phyloP scores from a whole-genome alignment of 345 rosid species.

The Salix purpurea region DNA sequence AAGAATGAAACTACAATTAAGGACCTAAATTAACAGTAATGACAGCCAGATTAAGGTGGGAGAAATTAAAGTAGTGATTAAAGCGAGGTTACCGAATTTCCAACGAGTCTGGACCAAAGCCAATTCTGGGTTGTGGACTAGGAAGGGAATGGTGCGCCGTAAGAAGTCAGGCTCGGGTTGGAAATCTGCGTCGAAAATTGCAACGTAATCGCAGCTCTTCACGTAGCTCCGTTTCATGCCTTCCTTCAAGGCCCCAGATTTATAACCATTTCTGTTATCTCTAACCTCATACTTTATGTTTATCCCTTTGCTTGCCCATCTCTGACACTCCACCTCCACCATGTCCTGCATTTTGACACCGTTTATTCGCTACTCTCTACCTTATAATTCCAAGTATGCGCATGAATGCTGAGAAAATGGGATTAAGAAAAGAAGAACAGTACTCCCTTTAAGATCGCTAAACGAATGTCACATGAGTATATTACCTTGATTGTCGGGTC shows the following conservation, averaged over 20 bases:
- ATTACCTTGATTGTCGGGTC: conserved; percentile 75
- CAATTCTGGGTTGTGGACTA: conserved; percentile 65
- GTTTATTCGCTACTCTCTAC: background rate
- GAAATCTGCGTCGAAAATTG: conserved; percentile 94
- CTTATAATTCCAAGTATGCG: background rate
- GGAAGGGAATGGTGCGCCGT: conserved; percentile 80
- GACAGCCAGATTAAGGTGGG: background rate
- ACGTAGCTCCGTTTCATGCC: conserved; percentile 90
- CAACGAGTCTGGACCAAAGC: conserved; percentile 94
- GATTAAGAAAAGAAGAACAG: background rate
- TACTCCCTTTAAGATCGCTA: background rate
- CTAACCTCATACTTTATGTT: conserved; percentile 82
- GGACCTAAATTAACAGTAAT: background rate
- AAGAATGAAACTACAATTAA: conserved; percentile 5
- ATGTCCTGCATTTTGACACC: conserved; percentile 42
- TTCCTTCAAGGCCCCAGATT: conserved; percentile 89
- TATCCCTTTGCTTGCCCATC: conserved; percentile 96
- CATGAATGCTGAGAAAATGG: background rate
- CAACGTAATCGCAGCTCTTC: conserved; percentile 75
- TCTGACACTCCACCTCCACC: conserved; percentile 84
- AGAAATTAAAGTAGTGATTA: background rate
- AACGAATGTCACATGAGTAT: background rate
- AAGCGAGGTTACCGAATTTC: conserved; percentile 72
- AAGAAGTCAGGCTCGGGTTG: conserved; percentile 94
- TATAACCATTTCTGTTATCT: conserved; percentile 82